These are phyloP conservation scores for Rosa multiflora DNA, from an alignment of 306 rosid genomes.

Conservation along the genomic window DNA sequence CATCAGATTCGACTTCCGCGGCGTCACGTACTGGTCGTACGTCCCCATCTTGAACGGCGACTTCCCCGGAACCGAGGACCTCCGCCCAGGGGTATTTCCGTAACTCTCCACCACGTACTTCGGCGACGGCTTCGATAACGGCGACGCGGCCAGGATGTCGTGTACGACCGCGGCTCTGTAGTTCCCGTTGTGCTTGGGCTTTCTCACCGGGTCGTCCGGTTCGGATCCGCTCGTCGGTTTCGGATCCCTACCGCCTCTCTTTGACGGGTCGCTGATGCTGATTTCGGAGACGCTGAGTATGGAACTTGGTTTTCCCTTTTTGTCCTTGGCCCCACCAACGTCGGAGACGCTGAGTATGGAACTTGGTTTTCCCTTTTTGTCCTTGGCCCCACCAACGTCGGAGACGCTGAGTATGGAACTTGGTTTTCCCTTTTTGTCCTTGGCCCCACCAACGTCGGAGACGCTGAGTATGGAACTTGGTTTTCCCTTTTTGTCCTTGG, in stretches of 20 bases:
- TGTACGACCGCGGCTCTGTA: neutral
- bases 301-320: slow-evolving; percentile 12
- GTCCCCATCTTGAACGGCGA: slow-evolving; percentile 22
- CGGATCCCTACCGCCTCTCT: neutral
- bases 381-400: no score
- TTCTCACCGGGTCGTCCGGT: neutral
- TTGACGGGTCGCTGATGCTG: no score
- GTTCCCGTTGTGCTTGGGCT: neutral
- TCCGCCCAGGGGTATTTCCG: slow-evolving; percentile 2
- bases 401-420: slow-evolving; percentile 13
- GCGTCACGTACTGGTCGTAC: slow-evolving; percentile 50
- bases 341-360: slow-evolving; percentile 13
- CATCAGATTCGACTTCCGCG: slow-evolving; percentile 43
- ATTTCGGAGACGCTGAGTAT: slow-evolving; percentile 10
- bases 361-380: slow-evolving; percentile 15
- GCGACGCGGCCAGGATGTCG: neutral
- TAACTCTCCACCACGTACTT: slow-evolving; percentile 10
- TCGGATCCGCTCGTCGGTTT: neutral
- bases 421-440: slow-evolving; percentile 9
- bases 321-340: neutral
- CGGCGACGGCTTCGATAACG: slow-evolving; percentile 10
- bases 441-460: neutral
- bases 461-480: slow-evolving; percentile 13
- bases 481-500: slow-evolving; percentile 15
- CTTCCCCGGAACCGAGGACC: slow-evolving; percentile 31